Percentiles rank a stretch among this genome's conserved stretches.
phyloP scores from a whole-genome alignment of 2,329 filamentous ascomycete genomes.

The Penicillium sp. region DNA sequence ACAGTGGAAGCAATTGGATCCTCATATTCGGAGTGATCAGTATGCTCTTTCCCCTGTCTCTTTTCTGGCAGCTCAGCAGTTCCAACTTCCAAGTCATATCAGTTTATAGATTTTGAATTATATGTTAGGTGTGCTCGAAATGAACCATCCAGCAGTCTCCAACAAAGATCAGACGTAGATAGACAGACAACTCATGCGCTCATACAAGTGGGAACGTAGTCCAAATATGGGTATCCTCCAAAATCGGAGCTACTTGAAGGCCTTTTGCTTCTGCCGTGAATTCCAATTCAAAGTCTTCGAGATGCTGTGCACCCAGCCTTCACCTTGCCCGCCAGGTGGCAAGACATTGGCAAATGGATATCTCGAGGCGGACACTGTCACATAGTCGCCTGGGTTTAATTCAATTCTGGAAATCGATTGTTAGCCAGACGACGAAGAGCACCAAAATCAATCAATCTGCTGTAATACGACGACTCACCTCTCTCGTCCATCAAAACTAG shows the following conservation, averaged over 20 bases:
- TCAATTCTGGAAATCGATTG: slow-evolving; percentile 38
- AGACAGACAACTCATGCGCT: neutral
- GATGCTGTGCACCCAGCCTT: slow-evolving; percentile 51
- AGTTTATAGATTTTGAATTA: neutral
- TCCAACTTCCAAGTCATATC: neutral
- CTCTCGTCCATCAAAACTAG: slow-evolving; percentile 94
- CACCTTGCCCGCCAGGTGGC: slow-evolving; percentile 42
- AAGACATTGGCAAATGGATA: slow-evolving; percentile 52
- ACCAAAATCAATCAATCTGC: neutral
- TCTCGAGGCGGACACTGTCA: slow-evolving; percentile 51
- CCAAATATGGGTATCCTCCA: neutral
- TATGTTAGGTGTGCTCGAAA: slow-evolving; percentile 3
- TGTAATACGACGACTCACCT: slow-evolving; percentile 45
- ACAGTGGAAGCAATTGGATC: neutral
- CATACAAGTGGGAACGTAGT: neutral
- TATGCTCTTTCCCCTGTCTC: neutral
- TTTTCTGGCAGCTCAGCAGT: neutral
- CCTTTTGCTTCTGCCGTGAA: slow-evolving; percentile 46
- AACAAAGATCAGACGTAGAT: neutral
- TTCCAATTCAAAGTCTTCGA: slow-evolving; percentile 52
- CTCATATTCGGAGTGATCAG: neutral
- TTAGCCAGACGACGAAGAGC: slow-evolving; percentile 16
- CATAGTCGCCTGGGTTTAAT: slow-evolving; percentile 49
- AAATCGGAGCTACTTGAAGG: slow-evolving; percentile 25
- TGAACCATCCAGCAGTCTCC: slow-evolving; percentile 12